Percentiles rank a stretch among this genome's conserved stretches.
phyloP scores from a whole-genome alignment of 1,284 basidiomycete genomes.

The Ustilago vetiveriae region DNA sequence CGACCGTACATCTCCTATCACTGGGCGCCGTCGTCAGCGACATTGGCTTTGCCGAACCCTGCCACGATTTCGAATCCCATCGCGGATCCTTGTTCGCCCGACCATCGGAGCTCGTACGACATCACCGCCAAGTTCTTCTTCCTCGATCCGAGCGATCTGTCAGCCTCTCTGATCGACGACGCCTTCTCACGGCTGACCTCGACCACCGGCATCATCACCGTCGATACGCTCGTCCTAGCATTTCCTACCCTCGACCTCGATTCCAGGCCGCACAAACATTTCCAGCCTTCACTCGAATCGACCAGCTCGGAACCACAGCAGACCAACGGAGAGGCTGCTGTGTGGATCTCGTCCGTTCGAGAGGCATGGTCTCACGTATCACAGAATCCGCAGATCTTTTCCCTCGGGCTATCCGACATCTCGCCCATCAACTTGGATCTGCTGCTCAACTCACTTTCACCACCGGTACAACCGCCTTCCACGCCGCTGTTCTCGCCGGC shows the following conservation, averaged over 20 bases:
- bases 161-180: slow-evolving; percentile 42
- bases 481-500: slow-evolving; percentile 30
- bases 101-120: slow-evolving; percentile 51
- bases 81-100: slow-evolving; percentile 52
- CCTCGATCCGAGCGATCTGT: slow-evolving; percentile 30
- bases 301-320: not conserved
- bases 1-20: slow-evolving; percentile 57
- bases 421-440: slow-evolving; percentile 24
- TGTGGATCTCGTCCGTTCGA: slow-evolving; percentile 10
- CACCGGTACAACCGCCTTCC: slow-evolving; percentile 24
- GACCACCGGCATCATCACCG: slow-evolving; percentile 55
- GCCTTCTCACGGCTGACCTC: slow-evolving; percentile 47
- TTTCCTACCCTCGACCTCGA: slow-evolving; percentile 51
- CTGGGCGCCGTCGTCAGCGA: slow-evolving; percentile 24
- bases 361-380: slow-evolving; percentile 43
- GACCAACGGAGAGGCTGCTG: not conserved
- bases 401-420: slow-evolving; percentile 52
- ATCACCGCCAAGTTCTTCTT: slow-evolving; percentile 64
- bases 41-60: slow-evolving; percentile 52
- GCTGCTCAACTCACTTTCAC: slow-evolving; percentile 16
- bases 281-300: slow-evolving; percentile 1
- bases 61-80: slow-evolving; percentile 51
- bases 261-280: slow-evolving; percentile 11
- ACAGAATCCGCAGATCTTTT: slow-evolving; percentile 47
- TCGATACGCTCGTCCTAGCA: slow-evolving; percentile 54